These are phyloP conservation scores for Oryza australiensis DNA, from an alignment of 176 grass and related monocot genomes.

Conservation along the genomic window DNA sequence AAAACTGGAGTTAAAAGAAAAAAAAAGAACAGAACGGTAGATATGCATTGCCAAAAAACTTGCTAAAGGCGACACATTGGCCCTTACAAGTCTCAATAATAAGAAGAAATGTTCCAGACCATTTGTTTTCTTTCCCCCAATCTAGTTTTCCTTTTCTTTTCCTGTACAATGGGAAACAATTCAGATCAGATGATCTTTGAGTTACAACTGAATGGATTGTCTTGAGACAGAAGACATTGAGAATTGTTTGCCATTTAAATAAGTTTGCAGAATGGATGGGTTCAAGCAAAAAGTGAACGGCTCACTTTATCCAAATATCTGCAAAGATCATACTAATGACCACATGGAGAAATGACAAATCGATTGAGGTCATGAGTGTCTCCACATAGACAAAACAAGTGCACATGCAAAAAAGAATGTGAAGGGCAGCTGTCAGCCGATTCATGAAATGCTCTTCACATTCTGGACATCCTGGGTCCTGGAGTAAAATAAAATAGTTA, in stretches of 20 bases:
- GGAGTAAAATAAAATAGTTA: constrained; percentile 29
- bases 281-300: constrained; percentile 18
- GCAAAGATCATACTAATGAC: constrained; percentile 27
- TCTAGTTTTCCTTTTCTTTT: constrained; percentile 18
- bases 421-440: constrained; percentile 29
- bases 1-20: background rate
- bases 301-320: constrained; percentile 19
- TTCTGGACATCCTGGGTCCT: constrained; percentile 44
- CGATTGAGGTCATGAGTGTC: constrained; percentile 23
- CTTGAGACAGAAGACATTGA: background rate
- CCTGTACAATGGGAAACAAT: constrained; percentile 50
- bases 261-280: constrained; percentile 20
- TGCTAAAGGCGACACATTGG: constrained; percentile 7
- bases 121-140: background rate
- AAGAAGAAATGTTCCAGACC: background rate
- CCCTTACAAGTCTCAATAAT: constrained; percentile 11
- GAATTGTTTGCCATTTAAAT: constrained; percentile 30
- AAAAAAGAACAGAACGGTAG: background rate
- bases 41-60: background rate
- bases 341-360: background rate
- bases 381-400: constrained; percentile 28
- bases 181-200: constrained; percentile 30
- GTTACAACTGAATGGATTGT: constrained; percentile 23
- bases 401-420: constrained; percentile 36
- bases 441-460: constrained; percentile 41